Evolutionary conservation across 345 rosid genomes (phyloP).

Genomic region (Microthlaspi erraticum): DNA sequence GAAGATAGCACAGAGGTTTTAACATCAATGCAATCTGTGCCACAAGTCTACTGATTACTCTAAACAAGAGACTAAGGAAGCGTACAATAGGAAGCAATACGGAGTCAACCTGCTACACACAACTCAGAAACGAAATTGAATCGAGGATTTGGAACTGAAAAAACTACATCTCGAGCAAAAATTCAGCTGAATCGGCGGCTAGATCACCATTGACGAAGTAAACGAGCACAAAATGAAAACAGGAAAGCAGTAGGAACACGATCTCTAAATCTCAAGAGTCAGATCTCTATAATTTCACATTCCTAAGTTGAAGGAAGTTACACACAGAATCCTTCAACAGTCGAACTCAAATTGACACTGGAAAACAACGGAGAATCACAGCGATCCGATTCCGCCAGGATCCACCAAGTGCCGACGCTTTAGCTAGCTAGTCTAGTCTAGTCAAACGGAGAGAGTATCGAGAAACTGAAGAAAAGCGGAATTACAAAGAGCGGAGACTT

Average conservation of each 20-base stretch:
- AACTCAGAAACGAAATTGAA: not conserved
- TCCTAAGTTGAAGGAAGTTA: not conserved
- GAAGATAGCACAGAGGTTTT: not conserved
- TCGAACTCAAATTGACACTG: not conserved
- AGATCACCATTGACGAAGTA: not conserved
- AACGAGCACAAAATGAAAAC: not conserved
- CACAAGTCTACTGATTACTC: not conserved
- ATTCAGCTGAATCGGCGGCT: not conserved
- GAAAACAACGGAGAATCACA: not conserved
- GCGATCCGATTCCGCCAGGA: conserved; percentile 23
- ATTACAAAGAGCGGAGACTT: conserved; percentile 41
- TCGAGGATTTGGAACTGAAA: not conserved
- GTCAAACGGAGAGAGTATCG: not conserved
- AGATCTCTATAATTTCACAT: conserved; percentile 22
- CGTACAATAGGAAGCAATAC: not conserved
- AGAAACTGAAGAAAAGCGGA: conserved; percentile 7
- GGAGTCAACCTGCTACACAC: conserved; percentile 15
- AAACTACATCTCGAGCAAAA: not conserved
- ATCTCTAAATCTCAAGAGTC: conserved; percentile 21
- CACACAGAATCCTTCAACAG: not conserved
- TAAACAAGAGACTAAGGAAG: not conserved
- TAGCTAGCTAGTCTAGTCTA: not conserved
- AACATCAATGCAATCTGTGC: not conserved
- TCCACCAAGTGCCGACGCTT: conserved; percentile 2
- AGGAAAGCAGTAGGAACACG: not conserved